phyloP scores from a whole-genome alignment of 1,284 basidiomycete genomes.

The Trichosporon inkin region DNA sequence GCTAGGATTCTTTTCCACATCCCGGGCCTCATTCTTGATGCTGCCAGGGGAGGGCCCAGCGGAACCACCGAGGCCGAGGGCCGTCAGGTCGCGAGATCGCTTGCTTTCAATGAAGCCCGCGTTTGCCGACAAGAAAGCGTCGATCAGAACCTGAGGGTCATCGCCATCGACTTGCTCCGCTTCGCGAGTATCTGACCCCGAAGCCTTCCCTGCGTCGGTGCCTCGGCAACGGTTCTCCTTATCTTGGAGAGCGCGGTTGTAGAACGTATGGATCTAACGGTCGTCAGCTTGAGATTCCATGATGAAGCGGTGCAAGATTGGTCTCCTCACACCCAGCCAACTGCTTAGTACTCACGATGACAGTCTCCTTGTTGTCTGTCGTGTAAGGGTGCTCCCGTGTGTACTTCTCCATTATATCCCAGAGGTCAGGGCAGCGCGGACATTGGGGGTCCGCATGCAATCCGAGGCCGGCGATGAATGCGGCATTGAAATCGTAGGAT shows the following conservation, averaged over 20 bases:
- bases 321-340: too few relatives aligned
- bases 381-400: constrained; percentile 39
- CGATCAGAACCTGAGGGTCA: neutral
- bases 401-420: constrained; percentile 38
- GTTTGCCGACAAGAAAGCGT: neutral
- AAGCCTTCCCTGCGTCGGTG: neutral
- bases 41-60: neutral
- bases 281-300: too few relatives aligned
- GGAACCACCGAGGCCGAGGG: neutral
- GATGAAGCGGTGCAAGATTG: too few relatives aligned
- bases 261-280: constrained; percentile 42
- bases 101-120: constrained; percentile 1
- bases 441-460: constrained; percentile 40
- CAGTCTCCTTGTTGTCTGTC: constrained; percentile 39
- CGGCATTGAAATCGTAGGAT: constrained; percentile 48
- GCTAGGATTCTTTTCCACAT: neutral
- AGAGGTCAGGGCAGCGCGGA: constrained; percentile 38
- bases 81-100: neutral
- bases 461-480: constrained; percentile 48
- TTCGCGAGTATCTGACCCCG: neutral
- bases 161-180: neutral
- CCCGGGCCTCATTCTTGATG: neutral
- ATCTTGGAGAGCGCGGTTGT: constrained; percentile 34
- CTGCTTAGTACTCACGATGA: constrained; percentile 39
- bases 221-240: constrained; percentile 2